Conservation (phyloP, 306 rosid species). For the Cajanus cajan region DNA sequence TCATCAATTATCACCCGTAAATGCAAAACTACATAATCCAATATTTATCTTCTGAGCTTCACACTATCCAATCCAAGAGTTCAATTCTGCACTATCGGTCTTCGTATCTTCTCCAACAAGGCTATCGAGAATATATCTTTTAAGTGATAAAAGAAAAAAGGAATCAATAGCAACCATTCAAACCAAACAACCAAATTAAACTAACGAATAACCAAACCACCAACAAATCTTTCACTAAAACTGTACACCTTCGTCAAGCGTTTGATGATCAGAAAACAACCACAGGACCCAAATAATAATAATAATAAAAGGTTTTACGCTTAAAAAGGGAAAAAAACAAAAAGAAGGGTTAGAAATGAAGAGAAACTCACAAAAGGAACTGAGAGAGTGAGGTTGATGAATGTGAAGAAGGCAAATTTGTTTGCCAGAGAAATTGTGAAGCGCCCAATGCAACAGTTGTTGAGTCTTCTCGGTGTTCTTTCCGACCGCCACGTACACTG, state of each 20-base stretch:
- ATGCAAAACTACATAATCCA: conserved; percentile 4
- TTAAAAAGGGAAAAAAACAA: neutral
- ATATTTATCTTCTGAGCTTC: neutral
- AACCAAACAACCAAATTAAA: neutral
- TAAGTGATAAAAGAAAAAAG: neutral
- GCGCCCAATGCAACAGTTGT: conserved; percentile 58
- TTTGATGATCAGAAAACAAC: conserved; percentile 3
- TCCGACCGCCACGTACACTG: conserved; percentile 78
- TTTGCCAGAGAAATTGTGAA: conserved; percentile 52
- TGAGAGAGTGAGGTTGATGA: conserved; percentile 34
- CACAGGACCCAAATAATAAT: neutral
- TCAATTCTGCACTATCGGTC: conserved; percentile 16
- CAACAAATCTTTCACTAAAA: neutral
- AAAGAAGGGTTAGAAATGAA: neutral
- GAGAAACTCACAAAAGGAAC: conserved; percentile 47
- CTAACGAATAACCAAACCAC: neutral
- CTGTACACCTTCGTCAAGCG: neutral
- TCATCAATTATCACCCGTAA: neutral
- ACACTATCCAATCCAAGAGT: conserved; percentile 1
- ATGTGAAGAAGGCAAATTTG: conserved; percentile 72
- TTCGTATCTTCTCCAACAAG: neutral
- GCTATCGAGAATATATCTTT: neutral
- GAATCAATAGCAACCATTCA: conserved; percentile 12
- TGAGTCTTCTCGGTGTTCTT: conserved; percentile 42
- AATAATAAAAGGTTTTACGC: neutral